Evolutionary conservation across 2,329 filamentous ascomycete genomes (phyloP), one percentile per base, ranked within the genome.

Genomic region (Ascochyta pisi): DNA sequence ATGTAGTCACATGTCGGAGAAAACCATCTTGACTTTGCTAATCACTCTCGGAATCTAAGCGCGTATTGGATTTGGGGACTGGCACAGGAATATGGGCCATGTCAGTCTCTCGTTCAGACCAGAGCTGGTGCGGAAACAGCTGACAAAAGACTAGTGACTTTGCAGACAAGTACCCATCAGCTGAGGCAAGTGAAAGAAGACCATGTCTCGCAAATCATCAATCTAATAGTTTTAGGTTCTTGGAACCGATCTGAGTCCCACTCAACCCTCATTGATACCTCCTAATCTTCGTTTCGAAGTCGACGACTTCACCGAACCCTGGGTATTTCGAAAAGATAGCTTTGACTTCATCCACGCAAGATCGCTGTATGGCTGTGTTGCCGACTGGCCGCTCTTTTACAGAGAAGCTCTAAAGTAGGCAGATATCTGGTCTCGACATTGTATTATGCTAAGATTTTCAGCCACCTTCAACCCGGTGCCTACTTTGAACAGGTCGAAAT

Each of bases 21-120:
- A 15, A 31, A 19, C 38, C 16, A 16, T 27, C 1, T 24, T 3
- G 12, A 35, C 33, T 26, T 58, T 37, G 53, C 27, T n/a, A 13
- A 38, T 26, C 8, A 2, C 19, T 26, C 15, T 33, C 1, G n/a
- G 1, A 57, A 60, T 24, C 10, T 13, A n/a, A 67, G 64, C 68
- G 69, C 16, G 72, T 79, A 13, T 61, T 79, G 27, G 77, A 79
- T 49, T 57, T 79, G 8, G 77, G 76, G 6, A 78, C 76, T 10
- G 78, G 78, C 13, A 80, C 66, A 40, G 77, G 77, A 1, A 75
- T 77, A 23, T 79, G 76, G 76, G 76, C 76, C 6, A 73, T 79
- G 67, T 70, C 34, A 40, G 61, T 63, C 38, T 40, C 12, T 38
- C 13, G 6, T 56, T 22, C 9, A 9, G 33, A 44, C 33, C 29